These are phyloP conservation scores for Aspergillus bombycis DNA, from an alignment of 2,329 filamentous ascomycete species.

Conservation along the genomic window DNA sequence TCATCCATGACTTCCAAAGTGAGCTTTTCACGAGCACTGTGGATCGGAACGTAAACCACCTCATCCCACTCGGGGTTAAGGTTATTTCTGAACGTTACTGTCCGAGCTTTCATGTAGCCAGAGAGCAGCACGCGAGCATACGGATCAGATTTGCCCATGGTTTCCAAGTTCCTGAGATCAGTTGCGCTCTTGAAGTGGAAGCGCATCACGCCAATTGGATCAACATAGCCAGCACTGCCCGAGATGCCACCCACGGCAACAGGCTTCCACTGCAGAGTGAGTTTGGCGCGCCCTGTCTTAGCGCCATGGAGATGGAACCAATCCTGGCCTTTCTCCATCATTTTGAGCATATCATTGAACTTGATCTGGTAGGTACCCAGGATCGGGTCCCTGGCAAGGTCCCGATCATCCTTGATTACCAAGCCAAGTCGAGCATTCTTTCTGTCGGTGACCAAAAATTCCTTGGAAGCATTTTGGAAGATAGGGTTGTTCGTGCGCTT, in stretches of 20 bases:
- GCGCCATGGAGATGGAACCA: conserved; percentile 89
- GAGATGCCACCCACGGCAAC: conserved; percentile 80
- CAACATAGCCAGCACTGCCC: conserved; percentile 83
- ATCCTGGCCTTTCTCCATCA: conserved; percentile 89
- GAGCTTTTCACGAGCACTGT: conserved; percentile 80
- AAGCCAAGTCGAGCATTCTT: conserved; percentile 88
- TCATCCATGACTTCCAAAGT: conserved; percentile 95
- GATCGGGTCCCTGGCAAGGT: conserved; percentile 78
- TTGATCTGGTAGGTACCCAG: conserved; percentile 94
- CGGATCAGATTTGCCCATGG: conserved; percentile 94
- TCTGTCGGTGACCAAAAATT: conserved; percentile 91
- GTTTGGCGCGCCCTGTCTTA: conserved; percentile 82
- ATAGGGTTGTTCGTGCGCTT: conserved; percentile 98
- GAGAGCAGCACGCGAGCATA: conserved; percentile 88
- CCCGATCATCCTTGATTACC: conserved; percentile 93
- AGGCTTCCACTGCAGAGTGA: conserved; percentile 93
- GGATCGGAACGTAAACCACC: conserved; percentile 89
- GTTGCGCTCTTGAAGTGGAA: conserved; percentile 85
- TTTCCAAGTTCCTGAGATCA: conserved; percentile 88
- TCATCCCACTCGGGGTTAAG: conserved; percentile 96
- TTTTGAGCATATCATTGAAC: conserved; percentile 86
- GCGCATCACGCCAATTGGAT: conserved; percentile 92
- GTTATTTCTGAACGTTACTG: conserved; percentile 95
- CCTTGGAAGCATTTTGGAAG: conserved; percentile 90
- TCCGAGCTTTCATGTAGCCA: conserved; percentile 86